Conservation (phyloP, 495 filamentous ascomycete species). For the Monascus purpureus region DNA sequence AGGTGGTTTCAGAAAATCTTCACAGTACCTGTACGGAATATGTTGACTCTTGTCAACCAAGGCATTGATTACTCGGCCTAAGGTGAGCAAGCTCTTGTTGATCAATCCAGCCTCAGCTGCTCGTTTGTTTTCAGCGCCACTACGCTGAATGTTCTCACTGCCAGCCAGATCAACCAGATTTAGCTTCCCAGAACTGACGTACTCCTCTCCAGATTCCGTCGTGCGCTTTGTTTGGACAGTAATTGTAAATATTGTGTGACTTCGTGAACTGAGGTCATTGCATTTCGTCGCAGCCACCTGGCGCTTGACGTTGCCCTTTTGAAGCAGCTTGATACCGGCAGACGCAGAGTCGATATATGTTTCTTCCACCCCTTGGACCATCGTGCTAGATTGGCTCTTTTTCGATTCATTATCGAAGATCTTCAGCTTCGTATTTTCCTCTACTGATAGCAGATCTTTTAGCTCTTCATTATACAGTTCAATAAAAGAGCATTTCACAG, state of each 20-base stretch:
- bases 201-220: constrained; percentile 74
- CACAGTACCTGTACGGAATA: constrained; percentile 60
- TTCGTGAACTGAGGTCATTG: constrained; percentile 90
- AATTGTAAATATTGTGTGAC: constrained; percentile 93
- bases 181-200: constrained; percentile 83
- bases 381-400: constrained; percentile 60
- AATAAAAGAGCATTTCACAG: constrained; percentile 96
- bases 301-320: constrained; percentile 77
- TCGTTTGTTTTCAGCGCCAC: constrained; percentile 93
- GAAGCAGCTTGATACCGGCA: constrained; percentile 78
- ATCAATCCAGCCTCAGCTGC: constrained; percentile 92
- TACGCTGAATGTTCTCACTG: constrained; percentile 93
- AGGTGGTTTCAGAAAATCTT: neutral
- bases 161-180: constrained; percentile 94
- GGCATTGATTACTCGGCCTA: constrained; percentile 95
- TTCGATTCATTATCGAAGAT: constrained; percentile 85
- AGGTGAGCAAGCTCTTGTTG: constrained; percentile 91
- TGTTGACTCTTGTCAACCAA: constrained; percentile 81
- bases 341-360: constrained; percentile 72
- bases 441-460: constrained; percentile 67
- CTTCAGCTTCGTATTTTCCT: constrained; percentile 77
- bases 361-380: constrained; percentile 98
- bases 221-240: constrained; percentile 75
- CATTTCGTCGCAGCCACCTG: constrained; percentile 97
- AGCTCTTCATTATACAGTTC: constrained; percentile 97